These are phyloP conservation scores for Boletus vermiculosoides DNA, from an alignment of 768 basidiomycete species.

Conservation along the genomic window DNA sequence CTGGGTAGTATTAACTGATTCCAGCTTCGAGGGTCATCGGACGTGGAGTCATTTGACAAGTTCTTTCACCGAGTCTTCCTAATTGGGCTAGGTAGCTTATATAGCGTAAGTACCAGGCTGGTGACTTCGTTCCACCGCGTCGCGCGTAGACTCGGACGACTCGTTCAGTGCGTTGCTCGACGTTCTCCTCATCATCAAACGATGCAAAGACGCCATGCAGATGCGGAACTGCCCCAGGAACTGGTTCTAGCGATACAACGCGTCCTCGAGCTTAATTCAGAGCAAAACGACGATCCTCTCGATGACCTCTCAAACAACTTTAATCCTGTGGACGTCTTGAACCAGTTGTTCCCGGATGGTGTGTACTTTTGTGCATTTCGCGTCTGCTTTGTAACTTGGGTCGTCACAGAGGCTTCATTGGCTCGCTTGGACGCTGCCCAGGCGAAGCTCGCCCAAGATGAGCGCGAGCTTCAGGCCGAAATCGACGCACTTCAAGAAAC, in stretches of 20 bases:
- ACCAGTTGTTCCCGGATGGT: constrained; percentile 82
- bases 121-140: not conserved
- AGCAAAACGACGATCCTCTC: constrained; percentile 49
- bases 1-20: not conserved
- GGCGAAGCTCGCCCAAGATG: constrained; percentile 63
- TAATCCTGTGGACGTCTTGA: constrained; percentile 48
- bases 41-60: not conserved
- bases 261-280: constrained; percentile 55
- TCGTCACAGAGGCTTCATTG: constrained; percentile 66
- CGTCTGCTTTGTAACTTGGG: not conserved
- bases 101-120: not conserved
- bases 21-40: not conserved
- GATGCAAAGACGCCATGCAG: constrained; percentile 22
- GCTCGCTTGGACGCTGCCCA: constrained; percentile 71
- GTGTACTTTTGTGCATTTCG: constrained; percentile 21
- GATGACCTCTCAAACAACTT: constrained; percentile 60
- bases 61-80: constrained; percentile 7
- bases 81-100: constrained; percentile 2
- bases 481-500: constrained; percentile 66
- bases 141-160: not conserved
- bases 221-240: constrained; percentile 62
- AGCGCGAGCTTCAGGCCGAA: constrained; percentile 67
- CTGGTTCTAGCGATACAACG: constrained; percentile 69
- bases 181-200: not conserved
- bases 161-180: not conserved